These are phyloP conservation scores for Xylaria sp. DNA, from an alignment of 2,329 filamentous ascomycete species.

Conservation along the genomic window DNA sequence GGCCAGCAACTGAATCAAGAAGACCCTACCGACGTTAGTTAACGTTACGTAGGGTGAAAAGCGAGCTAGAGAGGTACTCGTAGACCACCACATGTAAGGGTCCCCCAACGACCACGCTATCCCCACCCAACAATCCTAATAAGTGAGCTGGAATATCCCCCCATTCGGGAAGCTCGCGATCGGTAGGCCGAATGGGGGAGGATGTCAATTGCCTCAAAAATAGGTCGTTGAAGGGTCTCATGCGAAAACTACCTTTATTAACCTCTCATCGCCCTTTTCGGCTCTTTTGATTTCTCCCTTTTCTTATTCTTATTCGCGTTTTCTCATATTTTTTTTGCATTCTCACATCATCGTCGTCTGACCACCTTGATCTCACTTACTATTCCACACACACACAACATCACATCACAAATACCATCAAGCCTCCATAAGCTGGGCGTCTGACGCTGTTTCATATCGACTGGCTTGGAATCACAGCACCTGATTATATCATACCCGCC, in stretches of 20 bases:
- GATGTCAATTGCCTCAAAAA: neutral
- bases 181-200: too few relatives aligned
- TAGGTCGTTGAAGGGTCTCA: neutral
- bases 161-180: neutral
- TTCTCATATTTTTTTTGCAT: neutral
- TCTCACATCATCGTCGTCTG: neutral
- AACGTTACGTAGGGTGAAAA: too few relatives aligned
- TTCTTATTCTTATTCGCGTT: neutral
- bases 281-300: neutral
- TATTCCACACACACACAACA: too few relatives aligned
- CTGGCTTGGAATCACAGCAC: neutral
- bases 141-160: neutral
- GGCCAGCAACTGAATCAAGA: too few relatives aligned
- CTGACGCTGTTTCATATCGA: neutral
- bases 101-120: neutral
- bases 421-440: constrained; percentile 8
- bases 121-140: neutral
- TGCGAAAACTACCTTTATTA: neutral
- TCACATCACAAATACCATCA: too few relatives aligned
- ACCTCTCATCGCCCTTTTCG: neutral
- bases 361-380: neutral
- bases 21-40: too few relatives aligned
- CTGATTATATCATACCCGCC: neutral
- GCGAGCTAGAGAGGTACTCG: too few relatives aligned
- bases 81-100: too few relatives aligned